These are phyloP conservation scores for Dactylellina sp. DNA, from an alignment of 2,329 filamentous ascomycete species.

Conservation along the genomic window DNA sequence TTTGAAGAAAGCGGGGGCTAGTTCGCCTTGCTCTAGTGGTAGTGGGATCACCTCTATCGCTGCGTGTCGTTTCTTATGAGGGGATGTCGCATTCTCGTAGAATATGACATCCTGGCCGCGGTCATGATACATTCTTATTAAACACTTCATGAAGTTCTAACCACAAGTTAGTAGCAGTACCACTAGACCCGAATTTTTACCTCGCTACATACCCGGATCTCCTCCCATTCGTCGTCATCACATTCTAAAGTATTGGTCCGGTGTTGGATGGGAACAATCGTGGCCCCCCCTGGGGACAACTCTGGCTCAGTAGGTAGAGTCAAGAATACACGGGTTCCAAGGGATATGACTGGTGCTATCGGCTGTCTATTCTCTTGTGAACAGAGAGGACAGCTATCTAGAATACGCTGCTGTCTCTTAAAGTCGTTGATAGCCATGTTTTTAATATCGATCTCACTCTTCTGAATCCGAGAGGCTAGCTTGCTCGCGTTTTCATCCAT, in stretches of 20 bases:
- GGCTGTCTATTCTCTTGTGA: conserved; percentile 85
- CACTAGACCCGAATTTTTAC: too few species aligned
- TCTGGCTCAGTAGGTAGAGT: conserved; percentile 92
- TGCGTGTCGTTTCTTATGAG: conserved; percentile 82
- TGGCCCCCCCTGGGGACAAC: conserved; percentile 79
- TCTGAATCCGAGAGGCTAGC: conserved; percentile 86
- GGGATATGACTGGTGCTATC: conserved; percentile 83
- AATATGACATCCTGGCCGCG: conserved; percentile 93
- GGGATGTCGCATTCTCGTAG: conserved; percentile 93
- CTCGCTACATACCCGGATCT: conserved; percentile 72
- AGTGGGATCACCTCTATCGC: conserved; percentile 87
- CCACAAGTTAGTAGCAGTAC: conserved; percentile 3
- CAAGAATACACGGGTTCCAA: conserved; percentile 86
- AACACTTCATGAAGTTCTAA: conserved; percentile 93
- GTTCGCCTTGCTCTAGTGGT: conserved; percentile 90
- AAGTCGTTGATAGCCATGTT: conserved; percentile 89
- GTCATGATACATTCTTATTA: conserved; percentile 93
- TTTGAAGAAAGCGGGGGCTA: conserved; percentile 91
- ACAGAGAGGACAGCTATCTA: conserved; percentile 90
- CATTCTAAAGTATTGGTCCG: conserved; percentile 92
- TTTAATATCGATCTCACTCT: conserved; percentile 86
- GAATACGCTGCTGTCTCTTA: conserved; percentile 85
- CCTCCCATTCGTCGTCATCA: conserved; percentile 99
- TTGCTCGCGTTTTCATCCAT: conserved; percentile 96
- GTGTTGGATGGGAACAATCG: conserved; percentile 90